Conservation (phyloP, 2,329 filamentous ascomycete genomes). For the Penicillium sp. region DNA sequence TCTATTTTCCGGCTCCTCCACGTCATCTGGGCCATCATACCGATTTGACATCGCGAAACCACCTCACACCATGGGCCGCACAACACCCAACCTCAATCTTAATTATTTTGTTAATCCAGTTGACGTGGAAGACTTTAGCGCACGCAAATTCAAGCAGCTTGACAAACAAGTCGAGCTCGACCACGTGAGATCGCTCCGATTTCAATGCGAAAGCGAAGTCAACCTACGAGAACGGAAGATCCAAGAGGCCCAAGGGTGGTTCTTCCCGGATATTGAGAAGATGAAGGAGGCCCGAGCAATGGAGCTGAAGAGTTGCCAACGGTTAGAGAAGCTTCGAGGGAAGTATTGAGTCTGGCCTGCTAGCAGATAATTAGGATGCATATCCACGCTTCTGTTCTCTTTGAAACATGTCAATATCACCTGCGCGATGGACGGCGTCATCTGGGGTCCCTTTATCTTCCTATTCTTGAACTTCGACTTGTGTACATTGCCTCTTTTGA, state of each 20-base stretch:
- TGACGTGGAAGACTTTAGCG: constrained; percentile 73
- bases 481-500: constrained; percentile 17
- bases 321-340: constrained; percentile 56
- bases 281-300: constrained; percentile 70
- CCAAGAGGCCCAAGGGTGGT: constrained; percentile 85
- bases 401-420: constrained; percentile 19
- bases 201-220: constrained; percentile 76
- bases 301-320: constrained; percentile 64
- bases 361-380: constrained; percentile 10
- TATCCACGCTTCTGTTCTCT: constrained; percentile 3
- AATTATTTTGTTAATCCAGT: constrained; percentile 83
- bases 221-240: constrained; percentile 67
- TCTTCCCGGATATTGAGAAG: constrained; percentile 78
- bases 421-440: constrained; percentile 18
- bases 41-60: constrained; percentile 72
- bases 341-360: constrained; percentile 28
- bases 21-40: constrained; percentile 68
- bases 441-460: constrained; percentile 7
- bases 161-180: constrained; percentile 77
- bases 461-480: constrained; percentile 3
- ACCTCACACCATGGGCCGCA: constrained; percentile 75
- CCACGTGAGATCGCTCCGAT: constrained; percentile 69
- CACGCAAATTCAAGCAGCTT: constrained; percentile 71
- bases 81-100: constrained; percentile 71
- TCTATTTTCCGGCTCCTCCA: constrained; percentile 66